Percentiles rank a stretch among this genome's conserved stretches.
These are phyloP conservation scores for Pontederia crassipes DNA, from an alignment of 176 grass and related monocot genomes.

Conservation along the genomic window DNA sequence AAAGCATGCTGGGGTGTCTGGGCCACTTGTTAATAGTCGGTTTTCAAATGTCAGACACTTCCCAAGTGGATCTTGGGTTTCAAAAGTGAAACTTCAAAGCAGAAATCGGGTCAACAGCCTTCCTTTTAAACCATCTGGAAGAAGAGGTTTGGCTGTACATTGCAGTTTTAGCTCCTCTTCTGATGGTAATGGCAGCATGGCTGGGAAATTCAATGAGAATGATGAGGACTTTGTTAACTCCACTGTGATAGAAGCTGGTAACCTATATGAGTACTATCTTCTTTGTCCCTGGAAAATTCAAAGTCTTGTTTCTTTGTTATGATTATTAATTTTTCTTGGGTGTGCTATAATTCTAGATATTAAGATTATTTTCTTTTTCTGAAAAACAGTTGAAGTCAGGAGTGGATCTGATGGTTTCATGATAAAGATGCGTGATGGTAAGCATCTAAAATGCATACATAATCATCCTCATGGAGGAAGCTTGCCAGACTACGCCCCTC, in stretches of 20 bases:
- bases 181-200: conserved; percentile 56
- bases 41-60: conserved; percentile 30
- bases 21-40: conserved; percentile 27
- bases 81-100: conserved; percentile 36
- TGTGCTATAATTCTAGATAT: conserved; percentile 2
- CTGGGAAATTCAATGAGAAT: conserved; percentile 70
- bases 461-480: conserved; percentile 66
- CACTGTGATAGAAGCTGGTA: conserved; percentile 84
- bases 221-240: conserved; percentile 87
- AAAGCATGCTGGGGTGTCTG: conserved; percentile 32
- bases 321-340: not conserved
- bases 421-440: conserved; percentile 89
- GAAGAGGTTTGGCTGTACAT: conserved; percentile 28
- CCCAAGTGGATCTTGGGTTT: conserved; percentile 43
- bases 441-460: conserved; percentile 56
- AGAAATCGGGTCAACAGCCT: conserved; percentile 26
- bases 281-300: not conserved
- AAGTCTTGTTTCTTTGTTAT: not conserved
- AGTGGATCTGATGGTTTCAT: conserved; percentile 83
- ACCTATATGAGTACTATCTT: not conserved
- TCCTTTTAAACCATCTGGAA: conserved; percentile 16
- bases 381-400: conserved; percentile 59
- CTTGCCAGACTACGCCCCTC: conserved; percentile 66
- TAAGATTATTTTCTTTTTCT: not conserved
- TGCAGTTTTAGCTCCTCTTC: conserved; percentile 76